These are phyloP conservation scores for Sporothrix protearum DNA, from an alignment of 2,329 filamentous ascomycete species.

Conservation along the genomic window DNA sequence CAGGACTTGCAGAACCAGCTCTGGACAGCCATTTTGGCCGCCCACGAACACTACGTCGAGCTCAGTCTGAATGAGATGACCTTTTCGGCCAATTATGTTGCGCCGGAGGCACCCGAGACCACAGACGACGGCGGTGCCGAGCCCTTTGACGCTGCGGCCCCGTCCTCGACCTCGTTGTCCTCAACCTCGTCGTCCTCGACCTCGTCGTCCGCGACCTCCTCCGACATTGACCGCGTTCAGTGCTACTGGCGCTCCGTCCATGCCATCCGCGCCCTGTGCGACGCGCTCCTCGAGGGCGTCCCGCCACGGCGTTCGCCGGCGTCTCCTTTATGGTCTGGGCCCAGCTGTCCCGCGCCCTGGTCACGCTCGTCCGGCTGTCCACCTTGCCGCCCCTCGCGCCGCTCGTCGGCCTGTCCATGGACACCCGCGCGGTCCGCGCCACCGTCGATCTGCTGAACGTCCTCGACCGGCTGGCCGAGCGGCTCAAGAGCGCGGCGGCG, in stretches of 20 bases:
- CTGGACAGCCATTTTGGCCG: neutral
- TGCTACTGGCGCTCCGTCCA: conserved; percentile 21
- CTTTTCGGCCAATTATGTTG: neutral
- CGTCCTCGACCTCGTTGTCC: too few relatives aligned
- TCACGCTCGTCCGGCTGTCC: conserved; percentile 20
- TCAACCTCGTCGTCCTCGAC: too few relatives aligned
- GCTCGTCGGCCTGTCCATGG: conserved; percentile 32
- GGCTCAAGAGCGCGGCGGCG: conserved; percentile 16
- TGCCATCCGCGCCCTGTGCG: conserved; percentile 21
- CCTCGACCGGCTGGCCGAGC: conserved; percentile 29
- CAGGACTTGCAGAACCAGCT: neutral
- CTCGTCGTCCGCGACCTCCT: too few relatives aligned
- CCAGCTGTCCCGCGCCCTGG: conserved; percentile 22
- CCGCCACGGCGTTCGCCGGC: conserved; percentile 1
- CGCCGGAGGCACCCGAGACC: neutral
- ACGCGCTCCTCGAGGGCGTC: conserved; percentile 5
- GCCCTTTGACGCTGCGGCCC: too few relatives aligned
- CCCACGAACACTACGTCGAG: conserved; percentile 13
- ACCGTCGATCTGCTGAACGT: conserved; percentile 36
- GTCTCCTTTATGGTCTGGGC: conserved; percentile 18
- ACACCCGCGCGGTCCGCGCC: conserved; percentile 34
- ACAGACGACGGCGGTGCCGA: too few relatives aligned
- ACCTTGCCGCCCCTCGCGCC: conserved; percentile 33
- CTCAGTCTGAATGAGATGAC: conserved; percentile 16
- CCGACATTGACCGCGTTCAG: conserved; percentile 1